A percentile compares a stretch with the other conserved stretches of the same genome.
Conservation (phyloP, 768 basidiomycete species). For the Suillus subaureus region DNA sequence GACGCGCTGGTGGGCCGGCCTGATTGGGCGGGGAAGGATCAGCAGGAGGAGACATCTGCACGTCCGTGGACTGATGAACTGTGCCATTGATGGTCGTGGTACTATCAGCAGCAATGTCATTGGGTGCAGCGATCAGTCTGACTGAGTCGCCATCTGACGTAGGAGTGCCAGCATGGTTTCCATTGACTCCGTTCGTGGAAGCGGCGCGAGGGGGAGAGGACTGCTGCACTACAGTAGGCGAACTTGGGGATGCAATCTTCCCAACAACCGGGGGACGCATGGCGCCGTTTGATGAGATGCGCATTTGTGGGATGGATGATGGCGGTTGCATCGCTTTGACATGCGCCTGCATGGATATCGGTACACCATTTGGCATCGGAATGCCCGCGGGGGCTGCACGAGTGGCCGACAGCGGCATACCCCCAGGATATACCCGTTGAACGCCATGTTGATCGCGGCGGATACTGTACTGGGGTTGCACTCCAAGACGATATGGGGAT, state of each 20-base stretch:
- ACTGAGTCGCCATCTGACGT: conserved; percentile 47
- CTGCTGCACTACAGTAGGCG: conserved; percentile 23
- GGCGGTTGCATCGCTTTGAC: conserved; percentile 64
- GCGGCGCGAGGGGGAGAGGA: conserved; percentile 40
- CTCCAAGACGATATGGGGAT: conserved; percentile 47
- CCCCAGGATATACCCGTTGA: conserved; percentile 25
- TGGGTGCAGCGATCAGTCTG: conserved; percentile 22
- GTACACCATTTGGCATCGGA: conserved; percentile 45
- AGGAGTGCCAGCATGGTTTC: conserved; percentile 33
- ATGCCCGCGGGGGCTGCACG: conserved; percentile 23
- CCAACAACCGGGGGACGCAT: conserved; percentile 50
- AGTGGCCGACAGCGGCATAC: conserved; percentile 26
- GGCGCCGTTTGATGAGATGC: conserved; percentile 60
- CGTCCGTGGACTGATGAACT: conserved; percentile 29
- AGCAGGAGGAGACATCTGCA: conserved; percentile 10
- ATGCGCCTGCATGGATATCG: conserved; percentile 61
- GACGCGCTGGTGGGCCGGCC: conserved; percentile 43
- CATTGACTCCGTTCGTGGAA: conserved; percentile 37
- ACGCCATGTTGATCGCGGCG: conserved; percentile 28
- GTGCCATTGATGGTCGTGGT: conserved; percentile 29
- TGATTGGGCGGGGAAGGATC: conserved; percentile 29
- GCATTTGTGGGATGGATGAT: conserved; percentile 53
- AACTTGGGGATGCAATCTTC: conserved; percentile 31
- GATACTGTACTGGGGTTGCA: conserved; percentile 27
- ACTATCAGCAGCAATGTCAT: conserved; percentile 29